Base-by-base conservation (phyloP, 176 grass and related monocot genomes). In the Rhynchospora tenuis region DNA sequence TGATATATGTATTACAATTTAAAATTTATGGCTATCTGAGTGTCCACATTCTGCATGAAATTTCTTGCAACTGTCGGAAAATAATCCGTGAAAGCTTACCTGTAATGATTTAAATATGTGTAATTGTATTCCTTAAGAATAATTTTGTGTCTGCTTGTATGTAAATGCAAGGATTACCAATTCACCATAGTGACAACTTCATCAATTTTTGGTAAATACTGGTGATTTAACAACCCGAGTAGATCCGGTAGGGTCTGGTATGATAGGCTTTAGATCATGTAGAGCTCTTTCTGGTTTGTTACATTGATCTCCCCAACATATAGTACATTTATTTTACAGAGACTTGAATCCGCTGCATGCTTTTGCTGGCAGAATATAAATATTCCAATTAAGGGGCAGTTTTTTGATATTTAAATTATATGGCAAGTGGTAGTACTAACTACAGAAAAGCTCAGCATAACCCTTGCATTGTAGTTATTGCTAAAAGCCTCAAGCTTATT, bases 121-220 rank as follows among this genome's bases (percentile, higher is more conserved):
- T 52, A 74, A 75, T 17, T 55, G 54, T 75, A 70, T 70, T 70
- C 44, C 1, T 15, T 28, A 75, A 55, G 10, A 28, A 28, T 54
- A 9, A 75, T 51, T 75, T 75, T 1, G 3, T 54, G 12, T 75
- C 9, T 47, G 24, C 47, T 75, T 26, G 47, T 0, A 11, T 75
- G 47, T 14, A 75, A 75, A 75, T 75, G 23, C 12, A 76, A 17
- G 72, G 24, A 31, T 76, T 76, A 76, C 48, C 23, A 55, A 76
- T 76, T 76, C 55, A 55, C 48, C 14, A 55, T 55, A 55, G 48
- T 54, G 48, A 76, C 46, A 44, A 47, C 7, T 20, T 22, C 43
- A 76, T 31, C 22, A 19, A 29, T 27, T 76, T 47, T 55, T 76
- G 50, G 24, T 76, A 76, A 0, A 28, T 42, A 1, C 31, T 20